Base-by-base conservation (phyloP, 108 stramenopile species). In the Nitzschia palea region DNA sequence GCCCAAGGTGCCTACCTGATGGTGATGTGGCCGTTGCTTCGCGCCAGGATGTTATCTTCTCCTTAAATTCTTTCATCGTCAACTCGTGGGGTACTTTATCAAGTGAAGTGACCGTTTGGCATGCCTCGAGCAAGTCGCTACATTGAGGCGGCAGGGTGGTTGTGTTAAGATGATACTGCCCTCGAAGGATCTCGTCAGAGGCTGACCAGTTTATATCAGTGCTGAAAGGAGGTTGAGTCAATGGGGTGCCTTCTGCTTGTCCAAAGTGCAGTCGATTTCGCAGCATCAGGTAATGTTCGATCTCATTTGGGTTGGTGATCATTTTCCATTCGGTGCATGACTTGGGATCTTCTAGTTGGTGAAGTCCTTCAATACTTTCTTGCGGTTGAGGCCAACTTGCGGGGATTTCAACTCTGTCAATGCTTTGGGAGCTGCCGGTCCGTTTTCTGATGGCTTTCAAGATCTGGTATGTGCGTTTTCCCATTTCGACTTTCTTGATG, bases 181-280 rank as follows among this genome's bases (percentile, higher is more conserved):
- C 14, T 14, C 6, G 9, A 40, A 8, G 10, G 14, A 14, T 14
- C 37, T 40, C 37, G 37, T 40, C 14, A 14, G 8, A 8, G 14
- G 37, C 37, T 8, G 37, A 14, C 37, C 37, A 40, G 14, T 14
- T 14, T 40, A 40, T 10, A 40, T 10, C 37, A 14, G 8, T 8
- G 14, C 10, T 10, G 8, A 40, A 40, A 14, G 37, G 37, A 40
- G 37, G 10, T 10, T 10, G 10, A 10, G 37, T 40, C 8, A 40
- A 14, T 14, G 37, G 37, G 37, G 37, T 40, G 14, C 37, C 37
- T 40, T 40, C 37, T 40, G 50, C 50, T 51, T 51, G 50, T 6
- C 50, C 50, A 51, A 51, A 51, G 18, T 51, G 50, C 8, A 51
- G 50, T 51, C 50, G 8, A 18, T 51, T 51, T 8, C 50, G n/a